These are phyloP conservation scores for Volvox carteri DNA, from an alignment of 163 green algal species.

Conservation along the genomic window DNA sequence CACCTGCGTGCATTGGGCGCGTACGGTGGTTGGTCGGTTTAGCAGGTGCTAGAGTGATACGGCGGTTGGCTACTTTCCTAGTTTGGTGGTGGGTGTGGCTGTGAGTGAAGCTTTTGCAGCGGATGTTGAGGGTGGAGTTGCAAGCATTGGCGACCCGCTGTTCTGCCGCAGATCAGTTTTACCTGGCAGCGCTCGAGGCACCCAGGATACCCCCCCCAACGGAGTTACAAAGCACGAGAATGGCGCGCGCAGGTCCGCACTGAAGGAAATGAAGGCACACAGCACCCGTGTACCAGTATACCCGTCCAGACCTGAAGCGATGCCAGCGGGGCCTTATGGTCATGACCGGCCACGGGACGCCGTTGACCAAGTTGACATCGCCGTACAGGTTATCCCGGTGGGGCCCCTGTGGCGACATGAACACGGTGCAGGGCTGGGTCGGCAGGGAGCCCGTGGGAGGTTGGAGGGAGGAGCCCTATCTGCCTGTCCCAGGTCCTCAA, in stretches of 20 bases:
- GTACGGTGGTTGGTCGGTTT: not conserved
- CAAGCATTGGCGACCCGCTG: too few species aligned
- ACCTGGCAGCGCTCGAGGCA: not conserved
- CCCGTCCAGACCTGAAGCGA: not conserved
- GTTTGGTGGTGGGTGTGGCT: not conserved
- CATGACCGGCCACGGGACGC: not conserved
- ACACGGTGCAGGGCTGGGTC: too few species aligned
- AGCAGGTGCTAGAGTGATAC: not conserved
- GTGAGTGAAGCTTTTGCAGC: not conserved
- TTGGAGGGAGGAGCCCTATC: too few species aligned
- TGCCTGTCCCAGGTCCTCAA: too few species aligned
- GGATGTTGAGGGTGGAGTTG: too few species aligned
- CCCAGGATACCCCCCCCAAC: not conserved
- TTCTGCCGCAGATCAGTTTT: not conserved
- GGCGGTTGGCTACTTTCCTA: not conserved
- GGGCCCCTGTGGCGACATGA: not conserved
- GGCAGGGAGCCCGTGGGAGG: too few species aligned
- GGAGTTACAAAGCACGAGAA: not conserved
- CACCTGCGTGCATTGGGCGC: not conserved
- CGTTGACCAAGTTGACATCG: slow-evolving; percentile 46
- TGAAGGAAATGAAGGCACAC: not conserved
- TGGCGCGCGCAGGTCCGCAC: not conserved
- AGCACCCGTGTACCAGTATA: not conserved
- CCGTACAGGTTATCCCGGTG: slow-evolving; percentile 46
- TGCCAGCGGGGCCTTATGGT: slow-evolving; percentile 10